Evolutionary conservation across 768 basidiomycete species (phyloP).

Genomic region (Termitomyces sp.): DNA sequence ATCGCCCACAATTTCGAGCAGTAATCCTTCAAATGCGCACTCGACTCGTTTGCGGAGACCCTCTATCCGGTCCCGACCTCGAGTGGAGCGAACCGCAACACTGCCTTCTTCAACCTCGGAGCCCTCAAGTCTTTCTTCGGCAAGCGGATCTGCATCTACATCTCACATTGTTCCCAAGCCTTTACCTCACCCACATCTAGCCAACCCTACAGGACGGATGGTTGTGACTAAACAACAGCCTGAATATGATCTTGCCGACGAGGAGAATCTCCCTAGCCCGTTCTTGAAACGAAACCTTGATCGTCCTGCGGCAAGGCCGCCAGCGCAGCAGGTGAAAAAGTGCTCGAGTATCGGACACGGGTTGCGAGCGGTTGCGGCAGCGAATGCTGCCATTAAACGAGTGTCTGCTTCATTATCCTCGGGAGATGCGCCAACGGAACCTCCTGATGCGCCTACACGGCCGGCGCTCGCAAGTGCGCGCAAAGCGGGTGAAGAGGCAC

Average conservation of each 20-base stretch:
- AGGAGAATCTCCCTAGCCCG: slow-evolving; percentile 84
- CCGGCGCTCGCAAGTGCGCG: slow-evolving; percentile 43
- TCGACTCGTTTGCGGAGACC: slow-evolving; percentile 54
- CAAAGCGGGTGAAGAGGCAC: slow-evolving; percentile 50
- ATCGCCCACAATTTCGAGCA: slow-evolving; percentile 12
- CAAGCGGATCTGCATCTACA: slow-evolving; percentile 16
- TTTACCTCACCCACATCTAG: slow-evolving; percentile 42
- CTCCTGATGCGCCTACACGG: slow-evolving; percentile 22
- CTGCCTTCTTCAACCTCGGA: slow-evolving; percentile 39
- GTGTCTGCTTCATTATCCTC: slow-evolving; percentile 15
- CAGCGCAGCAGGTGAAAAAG: slow-evolving; percentile 29
- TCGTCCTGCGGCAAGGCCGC: slow-evolving; percentile 19
- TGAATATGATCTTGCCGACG: slow-evolving; percentile 69
- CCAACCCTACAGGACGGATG: slow-evolving; percentile 16
- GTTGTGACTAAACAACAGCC: slow-evolving; percentile 28
- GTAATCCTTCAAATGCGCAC: slow-evolving; percentile 20
- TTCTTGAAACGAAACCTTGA: slow-evolving; percentile 55
- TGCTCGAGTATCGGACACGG: slow-evolving; percentile 50
- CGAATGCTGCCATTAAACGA: slow-evolving; percentile 41
- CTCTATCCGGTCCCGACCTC: slow-evolving; percentile 47
- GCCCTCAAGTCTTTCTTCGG: slow-evolving; percentile 28
- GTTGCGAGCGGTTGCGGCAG: slow-evolving; percentile 59
- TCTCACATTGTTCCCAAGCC: slow-evolving; percentile 31
- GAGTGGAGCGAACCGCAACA: slow-evolving; percentile 16
- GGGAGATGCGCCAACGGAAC: slow-evolving; percentile 12